phyloP scores from a whole-genome alignment of 2,329 filamentous ascomycete genomes.

The Trichophyton rubrum region DNA sequence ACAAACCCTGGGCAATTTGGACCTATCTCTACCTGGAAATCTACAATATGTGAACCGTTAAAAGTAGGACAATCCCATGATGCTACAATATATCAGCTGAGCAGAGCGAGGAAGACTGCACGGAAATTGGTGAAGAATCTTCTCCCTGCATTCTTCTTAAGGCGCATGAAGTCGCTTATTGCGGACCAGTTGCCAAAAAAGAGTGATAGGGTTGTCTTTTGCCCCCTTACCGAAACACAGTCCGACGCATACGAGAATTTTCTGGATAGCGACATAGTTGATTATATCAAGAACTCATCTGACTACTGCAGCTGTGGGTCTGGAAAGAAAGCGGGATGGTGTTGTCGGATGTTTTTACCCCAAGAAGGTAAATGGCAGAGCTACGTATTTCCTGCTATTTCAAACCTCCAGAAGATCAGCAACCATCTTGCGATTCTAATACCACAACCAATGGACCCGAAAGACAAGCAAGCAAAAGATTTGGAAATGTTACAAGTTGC shows the following conservation, averaged over 20 bases:
- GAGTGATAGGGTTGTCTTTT: conserved; percentile 88
- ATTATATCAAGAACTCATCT: conserved; percentile 54
- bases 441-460: conserved; percentile 50
- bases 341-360: conserved; percentile 52
- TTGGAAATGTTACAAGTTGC: conserved; percentile 60
- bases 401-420: conserved; percentile 70
- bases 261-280: conserved; percentile 57
- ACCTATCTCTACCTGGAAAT: conserved; percentile 61
- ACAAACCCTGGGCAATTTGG: conserved; percentile 69
- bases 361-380: conserved; percentile 57
- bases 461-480: conserved; percentile 66
- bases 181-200: conserved; percentile 90
- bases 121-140: conserved; percentile 76
- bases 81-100: conserved; percentile 71
- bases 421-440: conserved; percentile 88
- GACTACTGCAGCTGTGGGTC: conserved; percentile 60
- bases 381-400: conserved; percentile 74
- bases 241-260: conserved; percentile 71
- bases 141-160: conserved; percentile 77
- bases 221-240: conserved; percentile 73
- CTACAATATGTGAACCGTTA: conserved; percentile 64
- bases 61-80: conserved; percentile 86
- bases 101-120: conserved; percentile 66
- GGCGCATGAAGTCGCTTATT: conserved; percentile 85
- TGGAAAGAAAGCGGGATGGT: conserved; percentile 64